Percentiles rank a stretch among this genome's conserved stretches.
Evolutionary conservation across 805 yeast genomes (phyloP).

Genomic region (Sugiyamaella qingdaonensis): DNA sequence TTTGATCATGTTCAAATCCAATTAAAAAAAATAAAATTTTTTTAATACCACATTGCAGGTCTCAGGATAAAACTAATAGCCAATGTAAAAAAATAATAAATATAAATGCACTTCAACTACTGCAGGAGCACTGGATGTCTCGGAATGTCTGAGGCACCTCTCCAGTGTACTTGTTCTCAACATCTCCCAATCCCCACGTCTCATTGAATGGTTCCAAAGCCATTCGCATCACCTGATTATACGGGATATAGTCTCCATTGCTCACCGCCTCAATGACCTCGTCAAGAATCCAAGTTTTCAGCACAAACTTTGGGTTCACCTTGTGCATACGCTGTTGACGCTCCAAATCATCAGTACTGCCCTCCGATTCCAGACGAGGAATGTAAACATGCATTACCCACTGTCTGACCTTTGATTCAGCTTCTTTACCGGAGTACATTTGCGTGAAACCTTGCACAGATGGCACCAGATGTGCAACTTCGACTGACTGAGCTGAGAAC

Average conservation of each 20-base stretch:
- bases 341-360: constrained; percentile 34
- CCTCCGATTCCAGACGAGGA: constrained; percentile 39
- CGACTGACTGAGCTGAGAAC: constrained; percentile 26
- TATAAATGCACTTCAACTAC: constrained; percentile 27
- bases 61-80: no score
- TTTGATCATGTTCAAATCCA: no score
- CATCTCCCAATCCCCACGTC: constrained; percentile 62
- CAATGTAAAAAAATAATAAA: no score
- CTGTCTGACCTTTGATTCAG: constrained; percentile 40
- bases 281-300: constrained; percentile 81
- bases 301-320: constrained; percentile 74
- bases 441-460: constrained; percentile 34
- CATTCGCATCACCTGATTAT: constrained; percentile 67
- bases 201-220: constrained; percentile 68
- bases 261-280: constrained; percentile 65
- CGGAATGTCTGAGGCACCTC: constrained; percentile 48
- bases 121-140: constrained; percentile 74
- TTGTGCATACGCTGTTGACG: constrained; percentile 42
- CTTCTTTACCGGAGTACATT: constrained; percentile 26
- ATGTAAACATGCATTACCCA: constrained; percentile 53
- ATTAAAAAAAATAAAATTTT: no score
- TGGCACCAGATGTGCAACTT: constrained; percentile 31
- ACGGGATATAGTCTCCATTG: constrained; percentile 46
- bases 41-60: no score
- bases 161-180: constrained; percentile 51